phyloP scores from a whole-genome alignment of 768 basidiomycete species.

The Lactarius tabidus region DNA sequence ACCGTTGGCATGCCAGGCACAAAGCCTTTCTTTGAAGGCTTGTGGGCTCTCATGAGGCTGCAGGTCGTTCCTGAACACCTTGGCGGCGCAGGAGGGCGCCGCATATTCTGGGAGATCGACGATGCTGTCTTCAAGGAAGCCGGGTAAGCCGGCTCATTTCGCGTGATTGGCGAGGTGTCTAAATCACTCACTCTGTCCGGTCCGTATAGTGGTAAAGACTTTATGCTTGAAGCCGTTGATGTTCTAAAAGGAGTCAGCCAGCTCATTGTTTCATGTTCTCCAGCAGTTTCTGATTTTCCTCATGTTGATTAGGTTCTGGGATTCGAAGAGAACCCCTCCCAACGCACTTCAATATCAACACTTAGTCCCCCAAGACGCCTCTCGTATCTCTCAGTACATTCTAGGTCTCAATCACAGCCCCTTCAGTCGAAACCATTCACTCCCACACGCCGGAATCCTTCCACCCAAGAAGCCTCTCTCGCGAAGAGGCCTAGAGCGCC shows the following conservation, averaged over 20 bases:
- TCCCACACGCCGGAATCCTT: constrained; percentile 32
- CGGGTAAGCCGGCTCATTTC: constrained; percentile 57
- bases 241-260: constrained; percentile 83
- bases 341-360: constrained; percentile 25
- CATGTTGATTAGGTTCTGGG: constrained; percentile 48
- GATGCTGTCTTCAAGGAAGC: constrained; percentile 93
- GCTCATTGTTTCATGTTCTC: constrained; percentile 30
- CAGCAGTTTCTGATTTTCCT: constrained; percentile 14
- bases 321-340: constrained; percentile 60
- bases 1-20: constrained; percentile 85
- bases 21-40: constrained; percentile 76
- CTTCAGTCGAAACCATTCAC: constrained; percentile 36
- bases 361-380: constrained; percentile 36
- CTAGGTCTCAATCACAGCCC: constrained; percentile 55
- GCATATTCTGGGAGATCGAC: constrained; percentile 88
- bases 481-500: constrained; percentile 68
- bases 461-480: constrained; percentile 41
- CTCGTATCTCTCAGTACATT: constrained; percentile 42
- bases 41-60: constrained; percentile 76
- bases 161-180: constrained; percentile 9
- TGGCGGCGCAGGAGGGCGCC: constrained; percentile 70
- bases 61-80: constrained; percentile 76
- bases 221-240: constrained; percentile 89
- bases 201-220: constrained; percentile 75
- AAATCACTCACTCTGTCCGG: constrained; percentile 26